Evolutionary conservation across 1,284 basidiomycete genomes (phyloP).

Genomic region (Thecaphora thlaspeos): DNA sequence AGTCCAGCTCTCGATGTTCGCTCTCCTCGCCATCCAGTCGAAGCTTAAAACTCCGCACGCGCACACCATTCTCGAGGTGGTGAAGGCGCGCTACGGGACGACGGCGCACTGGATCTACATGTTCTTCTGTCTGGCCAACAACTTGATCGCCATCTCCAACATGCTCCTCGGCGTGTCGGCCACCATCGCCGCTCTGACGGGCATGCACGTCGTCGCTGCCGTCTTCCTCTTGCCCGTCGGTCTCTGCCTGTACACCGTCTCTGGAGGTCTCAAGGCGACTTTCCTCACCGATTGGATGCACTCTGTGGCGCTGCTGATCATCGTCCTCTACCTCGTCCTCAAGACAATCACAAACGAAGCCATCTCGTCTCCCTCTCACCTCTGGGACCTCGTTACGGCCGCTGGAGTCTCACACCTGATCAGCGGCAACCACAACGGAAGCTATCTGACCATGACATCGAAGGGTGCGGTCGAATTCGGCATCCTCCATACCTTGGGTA

Average conservation of each 20-base stretch:
- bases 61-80: conserved; percentile 50
- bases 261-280: conserved; percentile 44
- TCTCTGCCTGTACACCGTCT: conserved; percentile 45
- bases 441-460: conserved; percentile 75
- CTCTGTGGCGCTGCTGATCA: conserved; percentile 44
- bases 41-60: conserved; percentile 44
- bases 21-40: conserved; percentile 39
- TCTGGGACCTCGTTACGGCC: conserved; percentile 34
- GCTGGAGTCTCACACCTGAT: conserved; percentile 54
- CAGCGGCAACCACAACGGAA: conserved; percentile 66
- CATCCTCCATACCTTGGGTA: conserved; percentile 47
- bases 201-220: conserved; percentile 45
- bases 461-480: conserved; percentile 65
- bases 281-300: conserved; percentile 51
- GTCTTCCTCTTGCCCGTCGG: conserved; percentile 48
- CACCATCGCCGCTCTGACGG: conserved; percentile 45
- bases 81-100: conserved; percentile 44
- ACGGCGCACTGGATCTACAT: conserved; percentile 47
- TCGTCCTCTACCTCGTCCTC: conserved; percentile 39
- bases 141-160: conserved; percentile 48
- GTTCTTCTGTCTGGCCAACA: conserved; percentile 48
- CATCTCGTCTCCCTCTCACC: conserved; percentile 21
- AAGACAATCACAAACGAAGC: conserved; percentile 43
- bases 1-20: conserved; percentile 40
- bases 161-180: conserved; percentile 51